Conservation (phyloP, 73 alveolate species). For the Tetrahymena elliotti region DNA sequence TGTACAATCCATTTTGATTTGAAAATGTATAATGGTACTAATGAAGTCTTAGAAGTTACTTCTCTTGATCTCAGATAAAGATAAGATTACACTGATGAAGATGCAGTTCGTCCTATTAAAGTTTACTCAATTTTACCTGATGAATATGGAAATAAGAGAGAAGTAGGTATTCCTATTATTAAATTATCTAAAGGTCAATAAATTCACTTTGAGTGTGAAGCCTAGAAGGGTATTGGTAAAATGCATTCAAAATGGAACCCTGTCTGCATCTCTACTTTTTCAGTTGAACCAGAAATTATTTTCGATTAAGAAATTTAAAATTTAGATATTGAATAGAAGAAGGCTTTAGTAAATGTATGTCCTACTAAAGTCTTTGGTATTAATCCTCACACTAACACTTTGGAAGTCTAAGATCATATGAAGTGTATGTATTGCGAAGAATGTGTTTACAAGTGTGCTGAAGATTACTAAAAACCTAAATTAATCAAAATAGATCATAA, state of each 20-base stretch:
- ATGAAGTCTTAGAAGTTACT: conserved; percentile 77
- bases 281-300: conserved; percentile 77
- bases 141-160: conserved; percentile 48
- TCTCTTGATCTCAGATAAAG: conserved; percentile 65
- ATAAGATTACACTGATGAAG: conserved; percentile 40
- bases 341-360: conserved; percentile 61
- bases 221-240: conserved; percentile 89
- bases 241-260: conserved; percentile 95
- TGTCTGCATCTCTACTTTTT: conserved; percentile 72
- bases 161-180: conserved; percentile 77
- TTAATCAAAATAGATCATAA: conserved; percentile 73
- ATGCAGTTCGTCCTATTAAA: conserved; percentile 29
- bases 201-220: conserved; percentile 79
- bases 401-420: conserved; percentile 55
- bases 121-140: conserved; percentile 61
- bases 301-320: conserved; percentile 50
- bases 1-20: conserved; percentile 74
- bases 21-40: conserved; percentile 57
- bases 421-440: conserved; percentile 77
- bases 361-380: conserved; percentile 40
- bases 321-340: conserved; percentile 47
- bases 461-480: conserved; percentile 57
- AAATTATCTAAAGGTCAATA: conserved; percentile 81
- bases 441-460: conserved; percentile 38
- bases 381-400: conserved; percentile 47